These are phyloP conservation scores for Rhizopogon roseolus DNA, from an alignment of 768 basidiomycete genomes.

Conservation along the genomic window DNA sequence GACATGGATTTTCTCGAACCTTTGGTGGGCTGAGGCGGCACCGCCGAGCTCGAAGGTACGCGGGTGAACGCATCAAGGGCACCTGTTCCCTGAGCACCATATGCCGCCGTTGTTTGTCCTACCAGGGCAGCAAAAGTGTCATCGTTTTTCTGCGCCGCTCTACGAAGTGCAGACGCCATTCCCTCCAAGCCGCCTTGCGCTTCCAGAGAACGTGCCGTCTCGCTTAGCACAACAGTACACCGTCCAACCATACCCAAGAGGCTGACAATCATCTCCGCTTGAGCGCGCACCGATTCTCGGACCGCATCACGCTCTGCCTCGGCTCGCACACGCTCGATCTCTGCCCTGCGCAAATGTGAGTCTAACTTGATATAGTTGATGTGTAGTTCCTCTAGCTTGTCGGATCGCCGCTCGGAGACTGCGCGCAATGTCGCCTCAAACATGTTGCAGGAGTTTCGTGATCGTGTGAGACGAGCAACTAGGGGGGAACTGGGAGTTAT, in stretches of 20 bases:
- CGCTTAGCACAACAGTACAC: conserved; percentile 68
- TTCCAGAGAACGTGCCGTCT: conserved; percentile 43
- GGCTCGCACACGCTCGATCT: conserved; percentile 66
- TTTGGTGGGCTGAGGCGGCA: conserved; percentile 31
- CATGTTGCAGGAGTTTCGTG: conserved; percentile 72
- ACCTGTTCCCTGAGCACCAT: conserved; percentile 35
- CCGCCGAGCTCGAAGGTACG: conserved; percentile 45
- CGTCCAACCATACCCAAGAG: conserved; percentile 80
- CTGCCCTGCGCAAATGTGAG: conserved; percentile 56
- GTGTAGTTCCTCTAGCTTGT: conserved; percentile 68
- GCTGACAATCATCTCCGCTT: conserved; percentile 62
- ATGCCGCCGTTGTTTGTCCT: conserved; percentile 61
- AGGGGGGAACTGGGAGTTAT: conserved; percentile 55
- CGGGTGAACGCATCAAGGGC: conserved; percentile 46
- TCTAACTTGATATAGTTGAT: conserved; percentile 70
- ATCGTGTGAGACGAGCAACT: conserved; percentile 55
- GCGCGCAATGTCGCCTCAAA: conserved; percentile 86
- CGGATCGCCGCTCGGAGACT: conserved; percentile 72
- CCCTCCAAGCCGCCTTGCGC: conserved; percentile 31
- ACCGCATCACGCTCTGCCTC: conserved; percentile 63
- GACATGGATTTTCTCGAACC: conserved; percentile 42
- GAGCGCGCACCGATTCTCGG: conserved; percentile 54
- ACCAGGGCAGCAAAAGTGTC: conserved; percentile 62
- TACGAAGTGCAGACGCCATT: conserved; percentile 47
- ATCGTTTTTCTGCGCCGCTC: conserved; percentile 63